These are phyloP conservation scores for Tetrastigma voinierianum DNA, from an alignment of 164 flowering plant genomes.

Conservation along the genomic window DNA sequence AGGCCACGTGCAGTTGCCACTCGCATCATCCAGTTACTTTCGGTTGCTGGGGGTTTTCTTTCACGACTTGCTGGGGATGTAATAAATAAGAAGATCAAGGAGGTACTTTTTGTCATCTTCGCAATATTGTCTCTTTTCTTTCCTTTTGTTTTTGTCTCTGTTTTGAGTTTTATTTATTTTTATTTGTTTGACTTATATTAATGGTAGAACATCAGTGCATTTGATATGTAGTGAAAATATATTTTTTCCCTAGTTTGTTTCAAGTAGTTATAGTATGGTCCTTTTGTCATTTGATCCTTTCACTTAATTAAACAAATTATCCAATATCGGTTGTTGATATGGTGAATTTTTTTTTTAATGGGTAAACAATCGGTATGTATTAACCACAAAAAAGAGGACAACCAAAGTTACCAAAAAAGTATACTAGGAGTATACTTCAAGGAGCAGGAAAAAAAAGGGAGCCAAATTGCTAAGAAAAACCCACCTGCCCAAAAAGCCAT, in stretches of 20 bases:
- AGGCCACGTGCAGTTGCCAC: slow-evolving; percentile 96
- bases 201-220: not conserved
- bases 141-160: not conserved
- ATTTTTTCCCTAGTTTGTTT: not conserved
- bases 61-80: slow-evolving; percentile 77
- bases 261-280: not conserved
- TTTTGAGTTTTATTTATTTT: not conserved
- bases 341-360: no score
- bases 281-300: not conserved
- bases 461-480: no score
- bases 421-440: no score
- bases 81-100: slow-evolving; percentile 85
- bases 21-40: slow-evolving; percentile 71
- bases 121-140: not conserved
- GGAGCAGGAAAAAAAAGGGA: no score
- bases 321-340: no score
- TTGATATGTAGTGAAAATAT: not conserved
- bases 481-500: no score
- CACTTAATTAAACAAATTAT: no score
- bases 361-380: no score
- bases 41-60: slow-evolving; percentile 97
- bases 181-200: no score
- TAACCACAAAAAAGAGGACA: no score
- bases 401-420: no score
- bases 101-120: slow-evolving; percentile 42